Conservation (phyloP, 1,284 basidiomycete species). For the Cutaneotrichosporon cyanovorans region DNA sequence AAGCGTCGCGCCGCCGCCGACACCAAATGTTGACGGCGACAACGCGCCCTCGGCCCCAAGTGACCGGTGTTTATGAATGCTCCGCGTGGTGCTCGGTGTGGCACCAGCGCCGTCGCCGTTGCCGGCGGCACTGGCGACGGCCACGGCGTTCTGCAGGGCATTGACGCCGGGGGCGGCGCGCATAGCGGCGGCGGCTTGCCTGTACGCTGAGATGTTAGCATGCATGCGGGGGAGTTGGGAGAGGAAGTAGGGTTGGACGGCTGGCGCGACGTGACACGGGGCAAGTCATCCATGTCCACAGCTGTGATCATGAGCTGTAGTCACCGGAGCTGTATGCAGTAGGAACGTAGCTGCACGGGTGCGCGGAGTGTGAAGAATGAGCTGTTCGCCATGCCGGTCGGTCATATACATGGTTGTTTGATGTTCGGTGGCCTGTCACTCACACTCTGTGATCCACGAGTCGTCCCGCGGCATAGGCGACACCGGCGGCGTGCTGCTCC, state of each 20-base stretch:
- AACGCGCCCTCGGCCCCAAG: not conserved
- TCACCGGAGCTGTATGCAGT: no score
- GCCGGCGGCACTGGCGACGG: no score
- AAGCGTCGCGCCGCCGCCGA: not conserved
- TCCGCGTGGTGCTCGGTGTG: slow-evolving; percentile 5
- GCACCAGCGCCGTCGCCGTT: slow-evolving; percentile 4
- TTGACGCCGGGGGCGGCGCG: no score
- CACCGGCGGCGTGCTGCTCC: not conserved
- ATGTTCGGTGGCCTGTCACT: not conserved
- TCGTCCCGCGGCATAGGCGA: slow-evolving; percentile 7
- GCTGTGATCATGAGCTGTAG: no score
- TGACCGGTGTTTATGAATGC: slow-evolving; percentile 10
- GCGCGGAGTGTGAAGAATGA: no score
- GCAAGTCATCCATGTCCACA: no score
- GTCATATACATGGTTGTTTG: slow-evolving; percentile 7
- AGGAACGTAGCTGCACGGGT: no score
- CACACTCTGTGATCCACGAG: slow-evolving; percentile 18
- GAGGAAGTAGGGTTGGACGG: no score
- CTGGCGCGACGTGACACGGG: no score
- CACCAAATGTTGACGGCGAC: slow-evolving; percentile 13
- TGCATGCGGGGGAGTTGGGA: not conserved
- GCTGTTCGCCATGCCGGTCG: no score
- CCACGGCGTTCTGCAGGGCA: no score
- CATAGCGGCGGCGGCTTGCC: not conserved
- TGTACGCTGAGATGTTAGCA: no score